These are phyloP conservation scores for Deinandra increscens DNA, from an alignment of 129 eudicot species.

Conservation along the genomic window DNA sequence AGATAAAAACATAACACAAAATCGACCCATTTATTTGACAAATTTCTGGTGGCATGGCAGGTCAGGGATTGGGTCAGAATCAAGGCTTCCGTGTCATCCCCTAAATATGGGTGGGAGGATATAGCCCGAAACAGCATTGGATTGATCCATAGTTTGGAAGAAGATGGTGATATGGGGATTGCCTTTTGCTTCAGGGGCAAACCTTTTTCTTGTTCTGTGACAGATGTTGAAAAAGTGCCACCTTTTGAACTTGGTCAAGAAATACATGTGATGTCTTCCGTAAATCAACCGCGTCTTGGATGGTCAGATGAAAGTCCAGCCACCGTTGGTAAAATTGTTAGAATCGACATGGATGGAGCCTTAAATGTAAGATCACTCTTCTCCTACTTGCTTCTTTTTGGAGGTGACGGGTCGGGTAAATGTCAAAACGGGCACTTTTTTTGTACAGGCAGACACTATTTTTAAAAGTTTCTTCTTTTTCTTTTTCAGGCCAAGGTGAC, in stretches of 20 bases:
- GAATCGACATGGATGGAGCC: constrained; percentile 98
- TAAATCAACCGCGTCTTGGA: constrained; percentile 92
- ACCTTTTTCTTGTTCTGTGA: constrained; percentile 85
- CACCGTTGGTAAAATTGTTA: constrained; percentile 76
- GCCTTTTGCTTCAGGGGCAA: constrained; percentile 97
- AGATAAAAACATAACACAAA: not conserved
- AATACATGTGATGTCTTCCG: constrained; percentile 73
- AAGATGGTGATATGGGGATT: constrained; percentile 95
- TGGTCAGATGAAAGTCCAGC: constrained; percentile 97
- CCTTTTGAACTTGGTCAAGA: constrained; percentile 98
- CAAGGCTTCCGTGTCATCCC: constrained; percentile 89
- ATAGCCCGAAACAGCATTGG: constrained; percentile 84
- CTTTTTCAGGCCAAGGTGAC: constrained; percentile 71
- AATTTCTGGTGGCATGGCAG: constrained; percentile 38
- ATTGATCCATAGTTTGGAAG: constrained; percentile 90
- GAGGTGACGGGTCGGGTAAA: not conserved
- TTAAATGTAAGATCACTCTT: constrained; percentile 52
- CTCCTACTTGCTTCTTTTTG: constrained; percentile 12
- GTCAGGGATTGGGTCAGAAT: constrained; percentile 97
- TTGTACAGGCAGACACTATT: not conserved
- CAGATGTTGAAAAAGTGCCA: constrained; percentile 88
- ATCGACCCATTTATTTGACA: constrained; percentile 8
- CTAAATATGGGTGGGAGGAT: constrained; percentile 99
- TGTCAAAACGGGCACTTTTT: not conserved
- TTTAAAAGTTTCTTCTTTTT: not conserved